Conservation (phyloP, 2,329 filamentous ascomycete genomes). For the Chlorencoelia australis region DNA sequence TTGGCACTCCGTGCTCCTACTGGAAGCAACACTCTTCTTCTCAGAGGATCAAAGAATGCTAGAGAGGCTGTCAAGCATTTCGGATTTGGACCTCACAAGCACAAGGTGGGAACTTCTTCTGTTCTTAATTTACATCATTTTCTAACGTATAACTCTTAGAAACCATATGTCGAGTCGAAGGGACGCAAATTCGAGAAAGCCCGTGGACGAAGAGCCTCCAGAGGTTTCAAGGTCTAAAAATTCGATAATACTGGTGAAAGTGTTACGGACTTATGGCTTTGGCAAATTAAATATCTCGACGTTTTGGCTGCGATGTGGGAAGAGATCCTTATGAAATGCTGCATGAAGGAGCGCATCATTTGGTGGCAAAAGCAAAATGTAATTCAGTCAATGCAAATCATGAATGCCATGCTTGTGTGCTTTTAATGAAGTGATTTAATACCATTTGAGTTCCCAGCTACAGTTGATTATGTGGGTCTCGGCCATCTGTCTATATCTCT, state of each 20-base stretch:
- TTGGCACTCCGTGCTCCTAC: constrained; percentile 91
- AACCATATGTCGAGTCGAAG: constrained; percentile 96
- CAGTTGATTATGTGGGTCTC: too few species aligned
- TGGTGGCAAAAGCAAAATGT: neutral
- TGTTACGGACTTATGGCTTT: constrained; percentile 17
- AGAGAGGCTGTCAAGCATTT: constrained; percentile 99
- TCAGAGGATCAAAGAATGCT: constrained; percentile 96
- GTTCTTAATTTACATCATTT: neutral
- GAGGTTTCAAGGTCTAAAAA: constrained; percentile 99
- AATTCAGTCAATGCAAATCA: too few species aligned
- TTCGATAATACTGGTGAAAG: constrained; percentile 9
- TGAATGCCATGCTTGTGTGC: too few species aligned
- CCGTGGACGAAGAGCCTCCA: constrained; percentile 95
- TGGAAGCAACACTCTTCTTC: constrained; percentile 91
- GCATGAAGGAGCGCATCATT: constrained; percentile 12
- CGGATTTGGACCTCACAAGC: constrained; percentile 91
- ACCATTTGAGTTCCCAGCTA: too few species aligned
- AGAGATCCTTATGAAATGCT: constrained; percentile 9
- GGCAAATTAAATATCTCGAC: constrained; percentile 13
- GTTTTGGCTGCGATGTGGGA: constrained; percentile 29
- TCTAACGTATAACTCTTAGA: constrained; percentile 46
- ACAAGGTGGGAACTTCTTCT: constrained; percentile 63
- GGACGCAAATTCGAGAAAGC: constrained; percentile 99
- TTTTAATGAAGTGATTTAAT: too few species aligned
- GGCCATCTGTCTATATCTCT: too few species aligned